Evolutionary conservation across 768 basidiomycete species (phyloP).

Genomic region (Daedalea quercina): DNA sequence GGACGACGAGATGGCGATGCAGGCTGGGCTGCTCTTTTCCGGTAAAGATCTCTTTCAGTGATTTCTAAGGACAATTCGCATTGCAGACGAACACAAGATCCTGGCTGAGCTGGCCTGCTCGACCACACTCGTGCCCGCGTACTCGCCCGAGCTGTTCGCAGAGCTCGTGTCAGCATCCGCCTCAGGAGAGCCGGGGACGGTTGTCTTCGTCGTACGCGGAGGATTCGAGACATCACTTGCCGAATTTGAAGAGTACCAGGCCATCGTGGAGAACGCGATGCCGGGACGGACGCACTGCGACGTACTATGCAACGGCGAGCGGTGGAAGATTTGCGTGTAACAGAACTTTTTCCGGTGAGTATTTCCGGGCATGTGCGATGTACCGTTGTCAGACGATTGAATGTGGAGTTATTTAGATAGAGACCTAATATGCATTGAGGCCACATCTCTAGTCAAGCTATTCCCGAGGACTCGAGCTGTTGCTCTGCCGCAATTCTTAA

Average conservation of each 20-base stretch:
- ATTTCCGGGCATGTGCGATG: too few relatives aligned
- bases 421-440: too few relatives aligned
- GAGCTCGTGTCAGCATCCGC: slow-evolving; percentile 34
- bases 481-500: too few relatives aligned
- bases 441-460: too few relatives aligned
- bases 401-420: too few relatives aligned
- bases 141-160: slow-evolving; percentile 49
- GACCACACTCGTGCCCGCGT: slow-evolving; percentile 61
- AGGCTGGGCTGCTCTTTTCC: slow-evolving; percentile 47
- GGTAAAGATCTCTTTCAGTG: slow-evolving; percentile 33
- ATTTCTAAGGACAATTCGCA: background rate
- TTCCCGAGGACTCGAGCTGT: too few relatives aligned
- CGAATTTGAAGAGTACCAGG: slow-evolving; percentile 44
- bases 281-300: slow-evolving; percentile 19
- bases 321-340: background rate
- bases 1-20: slow-evolving; percentile 67
- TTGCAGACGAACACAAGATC: slow-evolving; percentile 66
- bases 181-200: slow-evolving; percentile 25
- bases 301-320: slow-evolving; percentile 11
- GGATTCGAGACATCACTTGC: slow-evolving; percentile 63
- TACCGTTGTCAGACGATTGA: too few relatives aligned
- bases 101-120: slow-evolving; percentile 72
- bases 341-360: too few relatives aligned
- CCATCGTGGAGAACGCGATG: slow-evolving; percentile 30
- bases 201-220: slow-evolving; percentile 65